Conservation (phyloP, 2,329 filamentous ascomycete species). For the Pseudogymnoascus sp. region DNA sequence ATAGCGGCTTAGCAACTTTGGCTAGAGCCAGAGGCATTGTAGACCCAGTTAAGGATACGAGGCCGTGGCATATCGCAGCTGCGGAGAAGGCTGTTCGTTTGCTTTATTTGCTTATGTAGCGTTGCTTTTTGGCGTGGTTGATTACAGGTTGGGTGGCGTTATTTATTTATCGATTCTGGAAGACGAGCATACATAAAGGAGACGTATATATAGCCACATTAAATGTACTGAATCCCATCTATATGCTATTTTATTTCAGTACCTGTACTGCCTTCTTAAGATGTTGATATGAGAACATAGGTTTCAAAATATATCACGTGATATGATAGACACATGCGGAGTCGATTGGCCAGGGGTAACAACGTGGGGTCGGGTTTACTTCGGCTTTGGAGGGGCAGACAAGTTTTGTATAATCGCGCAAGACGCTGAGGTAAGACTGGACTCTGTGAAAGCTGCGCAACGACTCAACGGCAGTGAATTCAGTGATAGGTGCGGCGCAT, state of each 20-base stretch:
- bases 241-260: not conserved
- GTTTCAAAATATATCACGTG: not conserved
- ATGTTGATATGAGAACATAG: no score
- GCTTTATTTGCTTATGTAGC: slow-evolving; percentile 56
- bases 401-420: slow-evolving; percentile 7
- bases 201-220: not conserved
- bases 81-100: slow-evolving; percentile 61
- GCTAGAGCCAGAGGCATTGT: slow-evolving; percentile 59
- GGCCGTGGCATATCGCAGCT: slow-evolving; percentile 71
- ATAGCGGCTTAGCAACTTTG: slow-evolving; percentile 59
- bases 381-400: slow-evolving; percentile 9
- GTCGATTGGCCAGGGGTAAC: slow-evolving; percentile 6
- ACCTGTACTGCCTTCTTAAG: not conserved
- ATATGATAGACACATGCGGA: not conserved
- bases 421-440: not conserved
- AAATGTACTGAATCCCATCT: not conserved
- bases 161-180: not conserved
- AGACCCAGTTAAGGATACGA: slow-evolving; percentile 50
- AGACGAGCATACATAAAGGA: not conserved
- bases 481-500: not conserved
- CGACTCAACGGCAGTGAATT: not conserved
- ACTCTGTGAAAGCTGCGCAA: slow-evolving; percentile 3
- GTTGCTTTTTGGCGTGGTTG: slow-evolving; percentile 2
- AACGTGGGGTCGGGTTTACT: slow-evolving; percentile 5
- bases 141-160: not conserved